Evolutionary conservation across 108 stramenopile species (phyloP).

Genomic region (Fragilariopsis cylindrus): DNA sequence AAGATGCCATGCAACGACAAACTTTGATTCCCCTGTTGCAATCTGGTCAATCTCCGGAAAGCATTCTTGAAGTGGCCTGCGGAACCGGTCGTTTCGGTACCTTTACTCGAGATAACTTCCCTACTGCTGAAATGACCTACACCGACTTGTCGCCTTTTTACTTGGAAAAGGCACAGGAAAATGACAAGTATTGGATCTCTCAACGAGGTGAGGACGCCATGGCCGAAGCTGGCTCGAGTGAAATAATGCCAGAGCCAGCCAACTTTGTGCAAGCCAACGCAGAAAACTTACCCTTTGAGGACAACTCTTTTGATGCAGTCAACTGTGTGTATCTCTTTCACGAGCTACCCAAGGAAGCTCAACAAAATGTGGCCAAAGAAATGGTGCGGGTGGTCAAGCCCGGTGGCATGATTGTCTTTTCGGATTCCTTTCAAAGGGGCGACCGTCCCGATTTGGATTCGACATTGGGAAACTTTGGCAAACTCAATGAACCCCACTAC

Average conservation of each 20-base stretch:
- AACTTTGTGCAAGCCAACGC: conserved; percentile 52
- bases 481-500: conserved; percentile 56
- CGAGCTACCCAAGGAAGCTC: conserved; percentile 46
- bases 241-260: conserved; percentile 13
- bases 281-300: conserved; percentile 50
- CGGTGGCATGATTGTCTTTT: conserved; percentile 43
- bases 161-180: conserved; percentile 39
- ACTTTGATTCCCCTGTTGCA: conserved; percentile 25
- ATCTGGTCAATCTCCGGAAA: background rate
- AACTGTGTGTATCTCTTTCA: conserved; percentile 58
- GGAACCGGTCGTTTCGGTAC: conserved; percentile 62
- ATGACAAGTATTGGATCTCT: conserved; percentile 35
- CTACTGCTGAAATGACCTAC: conserved; percentile 25
- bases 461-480: conserved; percentile 25
- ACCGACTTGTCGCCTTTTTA: conserved; percentile 52
- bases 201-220: background rate
- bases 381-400: conserved; percentile 46
- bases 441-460: conserved; percentile 40
- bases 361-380: conserved; percentile 30
- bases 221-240: background rate
- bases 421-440: conserved; percentile 53
- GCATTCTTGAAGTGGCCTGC: conserved; percentile 56
- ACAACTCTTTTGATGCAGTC: conserved; percentile 55
- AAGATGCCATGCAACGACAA: conserved; percentile 50
- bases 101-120: conserved; percentile 55